Conservation (phyloP, 2,329 filamentous ascomycete species). For the Alternaria sp. region DNA sequence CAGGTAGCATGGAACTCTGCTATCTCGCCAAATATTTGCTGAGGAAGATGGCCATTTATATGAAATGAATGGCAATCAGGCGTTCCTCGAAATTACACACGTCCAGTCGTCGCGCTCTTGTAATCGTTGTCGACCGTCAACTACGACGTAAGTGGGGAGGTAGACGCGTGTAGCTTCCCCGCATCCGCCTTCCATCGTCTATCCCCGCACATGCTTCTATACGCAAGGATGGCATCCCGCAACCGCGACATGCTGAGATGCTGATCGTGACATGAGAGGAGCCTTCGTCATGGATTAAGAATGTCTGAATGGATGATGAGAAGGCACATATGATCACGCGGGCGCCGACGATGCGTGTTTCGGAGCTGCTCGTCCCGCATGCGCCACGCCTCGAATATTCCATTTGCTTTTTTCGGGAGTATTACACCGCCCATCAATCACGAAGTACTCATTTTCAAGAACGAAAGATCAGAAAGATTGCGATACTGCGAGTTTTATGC, state of each 20-base stretch:
- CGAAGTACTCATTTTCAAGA: neutral
- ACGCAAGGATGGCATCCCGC: neutral
- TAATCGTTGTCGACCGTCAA: neutral
- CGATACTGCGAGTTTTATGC: neutral
- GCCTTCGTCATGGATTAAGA: neutral
- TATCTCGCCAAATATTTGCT: no score
- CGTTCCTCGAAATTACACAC: neutral
- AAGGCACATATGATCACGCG: no score
- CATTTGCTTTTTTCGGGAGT: no score
- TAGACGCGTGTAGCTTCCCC: conserved; percentile 27
- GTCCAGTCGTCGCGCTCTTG: neutral
- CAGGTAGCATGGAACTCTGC: no score
- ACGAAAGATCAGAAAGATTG: neutral
- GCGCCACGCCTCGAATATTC: no score
- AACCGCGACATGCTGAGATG: no score
- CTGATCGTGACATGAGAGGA: neutral
- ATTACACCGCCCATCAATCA: no score
- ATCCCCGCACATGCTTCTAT: neutral
- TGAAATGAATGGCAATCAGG: neutral
- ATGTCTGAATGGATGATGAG: no score
- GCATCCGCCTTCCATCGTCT: neutral
- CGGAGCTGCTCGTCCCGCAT: no score
- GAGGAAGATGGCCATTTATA: neutral
- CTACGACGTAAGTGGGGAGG: conserved; percentile 5
- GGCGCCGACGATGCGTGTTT: no score